Conservation (phyloP, 345 rosid species). For the Cardamine occulta region DNA sequence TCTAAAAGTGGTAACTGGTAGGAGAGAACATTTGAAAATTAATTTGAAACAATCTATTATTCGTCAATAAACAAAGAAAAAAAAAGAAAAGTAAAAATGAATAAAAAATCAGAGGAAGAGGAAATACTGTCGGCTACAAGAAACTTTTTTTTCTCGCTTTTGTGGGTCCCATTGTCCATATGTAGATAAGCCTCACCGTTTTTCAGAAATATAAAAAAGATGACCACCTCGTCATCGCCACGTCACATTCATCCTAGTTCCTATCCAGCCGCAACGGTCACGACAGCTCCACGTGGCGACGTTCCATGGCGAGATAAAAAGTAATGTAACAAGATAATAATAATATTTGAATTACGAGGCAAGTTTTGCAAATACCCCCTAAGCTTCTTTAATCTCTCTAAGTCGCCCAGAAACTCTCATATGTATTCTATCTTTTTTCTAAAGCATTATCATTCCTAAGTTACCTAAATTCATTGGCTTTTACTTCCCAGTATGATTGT, state of each 20-base stretch:
- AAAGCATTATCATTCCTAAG: background rate
- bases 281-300: constrained; percentile 2
- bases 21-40: constrained; percentile 12
- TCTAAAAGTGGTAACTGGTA: constrained; percentile 20
- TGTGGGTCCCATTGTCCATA: constrained; percentile 15
- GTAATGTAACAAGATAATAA: background rate
- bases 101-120: background rate
- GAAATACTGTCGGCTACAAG: constrained; percentile 41
- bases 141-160: background rate
- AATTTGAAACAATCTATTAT: constrained; percentile 1
- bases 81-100: background rate
- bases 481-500: too few relatives aligned
- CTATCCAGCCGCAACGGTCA: constrained; percentile 39
- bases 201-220: background rate
- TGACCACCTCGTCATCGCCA: constrained; percentile 40
- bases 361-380: background rate
- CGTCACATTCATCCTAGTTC: constrained; percentile 32
- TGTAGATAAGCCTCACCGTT: constrained; percentile 36
- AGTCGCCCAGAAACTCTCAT: background rate
- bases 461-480: background rate
- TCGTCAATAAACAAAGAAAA: background rate
- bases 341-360: background rate
- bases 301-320: background rate
- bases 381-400: background rate
- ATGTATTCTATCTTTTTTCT: background rate